A percentile compares a stretch with the other conserved stretches of the same genome.
Conservation (phyloP, 2,329 filamentous ascomycete genomes). For the Fusarium austroafricanum region DNA sequence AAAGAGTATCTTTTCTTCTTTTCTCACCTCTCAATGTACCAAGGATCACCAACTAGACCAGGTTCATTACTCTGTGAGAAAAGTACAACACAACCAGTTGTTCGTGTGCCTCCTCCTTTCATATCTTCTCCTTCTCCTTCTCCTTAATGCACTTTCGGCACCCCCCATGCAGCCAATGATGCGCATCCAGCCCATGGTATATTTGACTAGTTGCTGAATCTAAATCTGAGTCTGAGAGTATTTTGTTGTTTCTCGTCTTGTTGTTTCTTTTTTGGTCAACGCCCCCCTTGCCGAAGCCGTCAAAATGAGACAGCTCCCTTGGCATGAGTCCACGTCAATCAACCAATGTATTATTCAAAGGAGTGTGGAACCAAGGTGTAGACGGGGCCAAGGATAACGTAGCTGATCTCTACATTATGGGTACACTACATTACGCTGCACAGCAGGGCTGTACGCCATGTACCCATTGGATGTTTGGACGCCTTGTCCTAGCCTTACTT, state of each 20-base stretch:
- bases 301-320: conserved; percentile 45
- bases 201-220: conserved; percentile 9
- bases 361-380: conserved; percentile 19
- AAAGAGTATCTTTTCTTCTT: conserved; percentile 19
- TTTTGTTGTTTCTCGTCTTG: background rate
- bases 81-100: conserved; percentile 11
- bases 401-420: conserved; percentile 10
- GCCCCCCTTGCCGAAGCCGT: conserved; percentile 32
- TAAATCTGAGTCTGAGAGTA: background rate
- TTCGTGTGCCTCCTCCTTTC: background rate
- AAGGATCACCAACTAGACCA: conserved; percentile 10
- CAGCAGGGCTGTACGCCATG: conserved; percentile 8
- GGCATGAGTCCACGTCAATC: conserved; percentile 44
- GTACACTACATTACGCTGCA: conserved; percentile 13
- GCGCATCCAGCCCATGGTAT: background rate
- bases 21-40: conserved; percentile 18
- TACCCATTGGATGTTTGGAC: conserved; percentile 20
- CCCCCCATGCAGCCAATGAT: conserved; percentile 25
- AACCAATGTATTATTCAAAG: conserved; percentile 24
- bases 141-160: background rate
- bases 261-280: conserved; percentile 14
- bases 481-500: conserved; percentile 37
- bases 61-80: conserved; percentile 13
- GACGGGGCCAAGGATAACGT: conserved; percentile 8
- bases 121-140: conserved; percentile 8